Evolutionary conservation across 305 asterid species (phyloP).

Genomic region (Rubia tinctorum): DNA sequence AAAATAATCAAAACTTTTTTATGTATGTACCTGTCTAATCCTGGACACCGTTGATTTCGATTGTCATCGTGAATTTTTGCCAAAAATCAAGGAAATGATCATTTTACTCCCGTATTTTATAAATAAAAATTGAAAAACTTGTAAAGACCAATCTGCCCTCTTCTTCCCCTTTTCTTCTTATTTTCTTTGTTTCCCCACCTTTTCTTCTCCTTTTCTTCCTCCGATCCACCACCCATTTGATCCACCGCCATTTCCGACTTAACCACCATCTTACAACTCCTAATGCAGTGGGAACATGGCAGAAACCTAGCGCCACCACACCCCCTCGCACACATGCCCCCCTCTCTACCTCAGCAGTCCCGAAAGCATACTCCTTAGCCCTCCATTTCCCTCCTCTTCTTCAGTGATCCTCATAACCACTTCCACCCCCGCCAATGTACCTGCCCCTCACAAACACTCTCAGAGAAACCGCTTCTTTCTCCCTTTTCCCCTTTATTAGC

Average conservation of each 20-base stretch:
- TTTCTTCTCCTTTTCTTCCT: too few relatives aligned
- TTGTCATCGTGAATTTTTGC: too few relatives aligned
- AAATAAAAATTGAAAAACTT: too few relatives aligned
- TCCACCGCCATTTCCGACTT: conserved; percentile 26
- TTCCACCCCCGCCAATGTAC: conserved; percentile 76
- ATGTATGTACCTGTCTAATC: too few relatives aligned
- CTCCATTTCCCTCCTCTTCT: conserved; percentile 32
- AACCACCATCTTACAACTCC: conserved; percentile 68
- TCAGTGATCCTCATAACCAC: conserved; percentile 63
- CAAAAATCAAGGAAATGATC: too few relatives aligned
- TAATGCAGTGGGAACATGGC: conserved; percentile 75
- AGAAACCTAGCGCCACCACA: conserved; percentile 82
- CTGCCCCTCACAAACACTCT: conserved; percentile 69
- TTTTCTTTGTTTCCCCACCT: too few relatives aligned
- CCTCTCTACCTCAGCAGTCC: conserved; percentile 51
- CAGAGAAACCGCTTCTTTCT: conserved; percentile 48
- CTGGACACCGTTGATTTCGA: too few relatives aligned
- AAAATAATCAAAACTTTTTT: too few relatives aligned
- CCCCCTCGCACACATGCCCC: conserved; percentile 69
- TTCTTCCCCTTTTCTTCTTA: too few relatives aligned
- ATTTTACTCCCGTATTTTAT: too few relatives aligned
- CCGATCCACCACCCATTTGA: too few relatives aligned
- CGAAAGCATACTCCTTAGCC: conserved; percentile 43
- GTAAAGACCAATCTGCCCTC: too few relatives aligned
- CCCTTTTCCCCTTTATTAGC: conserved; percentile 49